Evolutionary conservation across 1,139 yeast genomes (phyloP), one percentile per base, ranked within the genome.

Genomic region (Kazachstania sp.): DNA sequence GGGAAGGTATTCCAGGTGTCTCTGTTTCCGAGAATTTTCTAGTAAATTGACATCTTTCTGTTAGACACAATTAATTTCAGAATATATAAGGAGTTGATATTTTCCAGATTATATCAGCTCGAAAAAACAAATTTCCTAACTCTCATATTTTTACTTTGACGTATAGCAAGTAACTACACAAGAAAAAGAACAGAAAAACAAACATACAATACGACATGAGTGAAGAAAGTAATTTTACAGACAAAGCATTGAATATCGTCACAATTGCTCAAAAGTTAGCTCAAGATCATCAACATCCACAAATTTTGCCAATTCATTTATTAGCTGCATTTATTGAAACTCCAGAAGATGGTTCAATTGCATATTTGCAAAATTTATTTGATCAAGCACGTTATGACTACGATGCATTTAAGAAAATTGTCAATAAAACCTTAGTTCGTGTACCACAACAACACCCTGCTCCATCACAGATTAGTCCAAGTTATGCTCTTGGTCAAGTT

Each of bases 341-440:
- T 44, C 78, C 75, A 31, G 83, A 77, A 48, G 94, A 84, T 56
- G 83, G 82, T 37, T 71, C 84, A 3, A 59, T 58, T 8, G 61
- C 67, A 16, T 92, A 88, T 65, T 71, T 92, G 51, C 85, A 87
- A 63, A 85, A 95, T n/a, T 72, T 92, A 46, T 70, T 86, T 30
- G 95, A 88, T 59, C 86, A 83, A 64, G 95, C 90, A 8, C 77
- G 97, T 52, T 88, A 81, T 61, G 97, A 94, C 57, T 90, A 94
- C 83, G 79, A 81, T 29, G 70, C 74, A 5, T 80, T 92, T 54
- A 94, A 84, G 65, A 77, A 95, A 53, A 70, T 78, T 2, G 87
- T 94, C 47, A 90, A 92, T 67, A 80, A 78, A 61, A 83, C 81
- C 51, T 70, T 92, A 59, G 95, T 90, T 7, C 75, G 95, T 51